Conservation (phyloP, 192 early-diverging fungal genomes). For the Coemansia sp. region DNA sequence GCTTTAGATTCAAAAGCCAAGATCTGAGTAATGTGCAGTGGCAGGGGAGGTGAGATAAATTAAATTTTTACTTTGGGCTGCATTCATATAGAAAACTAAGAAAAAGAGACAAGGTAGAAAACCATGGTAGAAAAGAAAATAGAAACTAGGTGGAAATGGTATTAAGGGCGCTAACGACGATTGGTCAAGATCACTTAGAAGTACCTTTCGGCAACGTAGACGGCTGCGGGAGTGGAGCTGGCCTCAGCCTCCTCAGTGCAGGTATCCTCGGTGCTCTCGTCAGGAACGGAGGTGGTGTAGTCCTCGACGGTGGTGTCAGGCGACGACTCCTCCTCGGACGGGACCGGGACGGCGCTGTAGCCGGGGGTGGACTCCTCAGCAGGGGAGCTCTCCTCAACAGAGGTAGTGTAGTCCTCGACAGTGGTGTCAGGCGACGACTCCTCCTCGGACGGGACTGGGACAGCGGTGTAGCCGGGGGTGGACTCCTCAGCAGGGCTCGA, state of each 20-base stretch:
- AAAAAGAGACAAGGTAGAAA: conserved; percentile 13
- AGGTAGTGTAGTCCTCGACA: conserved; percentile 4
- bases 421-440: no score
- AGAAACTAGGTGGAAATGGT: conserved; percentile 8
- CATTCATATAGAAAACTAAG: not conserved
- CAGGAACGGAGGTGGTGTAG: conserved; percentile 15
- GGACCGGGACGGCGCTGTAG: conserved; percentile 11
- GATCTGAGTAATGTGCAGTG: not conserved
- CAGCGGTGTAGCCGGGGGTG: not conserved
- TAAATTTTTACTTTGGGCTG: conserved; percentile 3
- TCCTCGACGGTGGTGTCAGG: conserved; percentile 11
- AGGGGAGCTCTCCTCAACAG: not conserved
- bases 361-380: conserved; percentile 9
- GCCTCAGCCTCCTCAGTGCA: not conserved
- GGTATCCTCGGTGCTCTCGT: conserved; percentile 6
- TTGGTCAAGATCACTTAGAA: conserved; percentile 30
- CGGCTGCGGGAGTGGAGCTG: conserved; percentile 4
- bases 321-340: conserved; percentile 9
- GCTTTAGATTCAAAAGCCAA: not conserved
- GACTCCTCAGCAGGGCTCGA: conserved; percentile 8
- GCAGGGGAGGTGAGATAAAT: no score
- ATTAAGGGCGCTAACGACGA: conserved; percentile 39
- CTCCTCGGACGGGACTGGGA: no score
- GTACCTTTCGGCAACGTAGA: conserved; percentile 34
- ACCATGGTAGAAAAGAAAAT: conserved; percentile 11